phyloP scores from a whole-genome alignment of 2,329 filamentous ascomycete genomes.

The Penicillium sp. region DNA sequence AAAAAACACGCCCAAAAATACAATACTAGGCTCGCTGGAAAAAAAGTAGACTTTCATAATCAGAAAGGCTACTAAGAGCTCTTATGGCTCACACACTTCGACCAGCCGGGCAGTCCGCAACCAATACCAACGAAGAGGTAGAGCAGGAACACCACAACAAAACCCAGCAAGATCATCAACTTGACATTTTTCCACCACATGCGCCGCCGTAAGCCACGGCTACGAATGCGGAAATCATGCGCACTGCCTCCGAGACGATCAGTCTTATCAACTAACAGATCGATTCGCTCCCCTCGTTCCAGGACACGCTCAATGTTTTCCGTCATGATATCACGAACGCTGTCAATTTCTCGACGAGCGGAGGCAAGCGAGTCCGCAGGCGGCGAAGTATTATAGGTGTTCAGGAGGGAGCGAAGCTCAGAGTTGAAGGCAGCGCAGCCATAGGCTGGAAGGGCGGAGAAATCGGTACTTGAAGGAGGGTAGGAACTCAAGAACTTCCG shows the following conservation, averaged over 20 bases:
- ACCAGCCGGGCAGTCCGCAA: slow-evolving; percentile 59
- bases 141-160: slow-evolving; percentile 60
- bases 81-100: slow-evolving; percentile 35
- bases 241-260: slow-evolving; percentile 83
- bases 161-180: slow-evolving; percentile 77
- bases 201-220: slow-evolving; percentile 74
- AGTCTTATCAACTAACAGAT: slow-evolving; percentile 93
- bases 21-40: slow-evolving; percentile 9
- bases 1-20: not conserved
- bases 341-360: slow-evolving; percentile 85
- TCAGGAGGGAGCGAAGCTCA: slow-evolving; percentile 69
- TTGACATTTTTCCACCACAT: slow-evolving; percentile 99
- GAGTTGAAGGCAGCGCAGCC: slow-evolving; percentile 83
- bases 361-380: slow-evolving; percentile 75
- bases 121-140: slow-evolving; percentile 68
- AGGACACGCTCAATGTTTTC: slow-evolving; percentile 87
- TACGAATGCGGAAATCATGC: slow-evolving; percentile 82
- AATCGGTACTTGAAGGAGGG: slow-evolving; percentile 61
- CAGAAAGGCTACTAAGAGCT: not conserved
- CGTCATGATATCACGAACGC: slow-evolving; percentile 87
- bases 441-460: slow-evolving; percentile 74
- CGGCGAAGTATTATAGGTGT: slow-evolving; percentile 74
- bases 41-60: not conserved
- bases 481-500: slow-evolving; percentile 74
- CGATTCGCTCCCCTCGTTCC: slow-evolving; percentile 86